Percentiles rank a stretch among this genome's conserved stretches.
Evolutionary conservation across 2,329 filamentous ascomycete species (phyloP).

Genomic region (Cytospora paraplurivora): DNA sequence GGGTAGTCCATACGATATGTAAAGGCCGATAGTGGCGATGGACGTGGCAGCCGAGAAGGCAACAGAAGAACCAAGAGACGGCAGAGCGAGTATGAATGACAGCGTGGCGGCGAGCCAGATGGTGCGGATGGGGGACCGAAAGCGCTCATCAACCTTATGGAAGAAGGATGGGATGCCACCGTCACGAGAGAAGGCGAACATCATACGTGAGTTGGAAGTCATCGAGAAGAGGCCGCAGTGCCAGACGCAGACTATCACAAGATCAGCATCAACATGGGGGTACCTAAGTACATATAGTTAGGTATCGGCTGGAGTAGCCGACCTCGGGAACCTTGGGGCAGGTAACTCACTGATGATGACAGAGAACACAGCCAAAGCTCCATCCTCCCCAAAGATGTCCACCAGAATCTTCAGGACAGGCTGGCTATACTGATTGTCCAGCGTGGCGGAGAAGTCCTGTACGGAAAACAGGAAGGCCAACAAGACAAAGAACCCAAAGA

Average conservation of each 20-base stretch:
- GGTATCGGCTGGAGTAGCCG: not conserved
- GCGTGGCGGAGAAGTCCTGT: slow-evolving; percentile 54
- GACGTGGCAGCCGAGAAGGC: slow-evolving; percentile 61
- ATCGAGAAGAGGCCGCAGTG: slow-evolving; percentile 61
- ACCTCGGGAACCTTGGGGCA: too few relatives aligned
- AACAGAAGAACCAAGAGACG: slow-evolving; percentile 55
- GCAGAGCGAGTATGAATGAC: slow-evolving; percentile 57
- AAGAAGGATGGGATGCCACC: slow-evolving; percentile 58
- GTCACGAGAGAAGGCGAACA: slow-evolving; percentile 60
- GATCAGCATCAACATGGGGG: not conserved
- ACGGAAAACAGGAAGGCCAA: slow-evolving; percentile 60
- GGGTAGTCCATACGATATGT: slow-evolving; percentile 60
- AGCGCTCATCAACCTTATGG: slow-evolving; percentile 52
- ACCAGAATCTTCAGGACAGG: slow-evolving; percentile 61
- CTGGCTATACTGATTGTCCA: slow-evolving; percentile 50
- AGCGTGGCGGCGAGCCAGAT: slow-evolving; percentile 58
- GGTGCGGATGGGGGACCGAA: slow-evolving; percentile 53
- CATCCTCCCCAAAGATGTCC: slow-evolving; percentile 57
- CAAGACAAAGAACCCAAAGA: slow-evolving; percentile 63
- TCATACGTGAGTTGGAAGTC: slow-evolving; percentile 60
- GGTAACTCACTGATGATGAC: slow-evolving; percentile 49
- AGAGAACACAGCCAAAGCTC: slow-evolving; percentile 56
- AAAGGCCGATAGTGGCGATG: slow-evolving; percentile 61
- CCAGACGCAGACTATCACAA: slow-evolving; percentile 54
- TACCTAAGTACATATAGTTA: too few relatives aligned